phyloP scores from a whole-genome alignment of 2,329 filamentous ascomycete species.

The Penicillium sp. region DNA sequence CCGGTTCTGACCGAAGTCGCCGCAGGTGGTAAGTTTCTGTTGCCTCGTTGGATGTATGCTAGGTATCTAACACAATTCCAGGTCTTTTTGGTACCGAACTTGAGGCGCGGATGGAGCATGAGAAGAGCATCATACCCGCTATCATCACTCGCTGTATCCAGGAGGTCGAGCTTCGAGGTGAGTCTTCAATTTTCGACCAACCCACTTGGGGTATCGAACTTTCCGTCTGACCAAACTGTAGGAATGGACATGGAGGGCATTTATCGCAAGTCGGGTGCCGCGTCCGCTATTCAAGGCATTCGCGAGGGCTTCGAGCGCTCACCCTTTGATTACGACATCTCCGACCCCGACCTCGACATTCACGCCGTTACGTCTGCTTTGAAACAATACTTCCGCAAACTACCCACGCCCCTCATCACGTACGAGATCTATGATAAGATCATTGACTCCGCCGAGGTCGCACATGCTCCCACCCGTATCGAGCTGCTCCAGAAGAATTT shows the following conservation, averaged over 20 bases:
- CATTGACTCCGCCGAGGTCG: slow-evolving; percentile 61
- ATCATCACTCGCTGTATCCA: slow-evolving; percentile 93
- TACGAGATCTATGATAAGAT: slow-evolving; percentile 88
- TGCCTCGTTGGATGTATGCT: slow-evolving; percentile 5
- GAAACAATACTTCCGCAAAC: slow-evolving; percentile 95
- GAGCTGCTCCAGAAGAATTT: slow-evolving; percentile 67
- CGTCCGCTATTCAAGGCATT: slow-evolving; percentile 81
- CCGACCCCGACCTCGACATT: slow-evolving; percentile 88
- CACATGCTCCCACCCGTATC: slow-evolving; percentile 62
- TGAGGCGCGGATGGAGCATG: slow-evolving; percentile 75
- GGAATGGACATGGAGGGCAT: slow-evolving; percentile 94
- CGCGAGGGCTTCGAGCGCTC: slow-evolving; percentile 86
- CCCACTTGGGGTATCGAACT: slow-evolving; percentile 13
- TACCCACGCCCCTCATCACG: slow-evolving; percentile 82
- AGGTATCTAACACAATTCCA: slow-evolving; percentile 13
- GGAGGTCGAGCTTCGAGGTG: slow-evolving; percentile 85
- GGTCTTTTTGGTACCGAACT: slow-evolving; percentile 86
- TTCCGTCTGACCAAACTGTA: slow-evolving; percentile 14
- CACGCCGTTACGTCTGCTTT: slow-evolving; percentile 91
- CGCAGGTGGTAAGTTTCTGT: slow-evolving; percentile 32
- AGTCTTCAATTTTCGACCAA: neutral
- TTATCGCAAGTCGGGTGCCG: slow-evolving; percentile 94
- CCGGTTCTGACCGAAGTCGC: slow-evolving; percentile 35
- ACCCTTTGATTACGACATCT: slow-evolving; percentile 74
- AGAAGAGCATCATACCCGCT: slow-evolving; percentile 80